phyloP scores from a whole-genome alignment of 352 stramenopile species.

The Elongisporangium senticosum region DNA sequence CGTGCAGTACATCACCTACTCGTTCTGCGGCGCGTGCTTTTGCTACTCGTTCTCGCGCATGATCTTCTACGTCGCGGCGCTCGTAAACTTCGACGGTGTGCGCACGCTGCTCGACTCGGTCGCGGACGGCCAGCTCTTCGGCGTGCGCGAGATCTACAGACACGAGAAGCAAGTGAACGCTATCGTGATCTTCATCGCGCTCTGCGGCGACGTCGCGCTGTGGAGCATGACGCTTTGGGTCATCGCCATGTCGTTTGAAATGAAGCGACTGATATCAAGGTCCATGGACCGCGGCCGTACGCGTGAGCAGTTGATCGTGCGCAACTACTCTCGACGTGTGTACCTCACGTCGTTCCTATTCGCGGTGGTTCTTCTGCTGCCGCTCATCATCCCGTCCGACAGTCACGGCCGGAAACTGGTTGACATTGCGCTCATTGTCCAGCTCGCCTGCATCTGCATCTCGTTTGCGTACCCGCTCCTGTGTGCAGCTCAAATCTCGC shows the following conservation, averaged over 20 bases:
- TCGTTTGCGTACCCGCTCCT: conserved; percentile 58
- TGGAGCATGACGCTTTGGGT: conserved; percentile 61
- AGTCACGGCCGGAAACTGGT: conserved; percentile 24
- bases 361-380: conserved; percentile 33
- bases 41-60: conserved; percentile 49
- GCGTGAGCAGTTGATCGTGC: conserved; percentile 44
- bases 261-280: conserved; percentile 58
- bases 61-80: conserved; percentile 48
- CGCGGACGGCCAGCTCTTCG: conserved; percentile 44
- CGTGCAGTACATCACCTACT: conserved; percentile 67
- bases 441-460: conserved; percentile 39
- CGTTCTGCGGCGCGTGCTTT: conserved; percentile 58
- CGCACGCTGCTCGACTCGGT: conserved; percentile 36
- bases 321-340: conserved; percentile 39
- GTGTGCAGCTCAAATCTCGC: conserved; percentile 37
- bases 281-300: conserved; percentile 57
- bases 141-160: conserved; percentile 43
- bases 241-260: conserved; percentile 55
- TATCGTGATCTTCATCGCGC: conserved; percentile 32
- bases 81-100: conserved; percentile 46
- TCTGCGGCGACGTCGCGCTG: conserved; percentile 56
- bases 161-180: conserved; percentile 26
- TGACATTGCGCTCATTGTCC: conserved; percentile 33
- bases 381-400: conserved; percentile 15
- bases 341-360: conserved; percentile 32